Base-by-base conservation (phyloP, 192 early-diverging fungal species). In the Umbelopsis vinacea region DNA sequence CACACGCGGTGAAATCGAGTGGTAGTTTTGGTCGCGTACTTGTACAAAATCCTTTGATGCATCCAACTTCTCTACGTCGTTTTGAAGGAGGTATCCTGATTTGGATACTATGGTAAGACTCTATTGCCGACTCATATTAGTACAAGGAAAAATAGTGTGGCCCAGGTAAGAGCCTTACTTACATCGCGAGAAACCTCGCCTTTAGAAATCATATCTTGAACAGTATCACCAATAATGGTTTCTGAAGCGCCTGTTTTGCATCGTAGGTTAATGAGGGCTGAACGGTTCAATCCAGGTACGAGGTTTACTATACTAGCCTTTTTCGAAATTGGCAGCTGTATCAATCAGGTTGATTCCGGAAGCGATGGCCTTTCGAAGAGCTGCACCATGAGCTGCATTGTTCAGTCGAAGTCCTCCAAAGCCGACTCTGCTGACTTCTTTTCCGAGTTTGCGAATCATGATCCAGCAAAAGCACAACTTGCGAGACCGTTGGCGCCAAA, bases 271-370 rank as follows among this genome's bases (percentile, higher is more conserved):
- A 72, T 23, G 12, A 66, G 24, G 6, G 15, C 33, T 40, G 29
- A 33, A 38, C 6, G 40, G 10, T 43, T 37, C 23, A 46, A 7
- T 45, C 35, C 54, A 29, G 50, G 26, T 40, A 22, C 53, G n/a
- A 43, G 40, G 46, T 53, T 50, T 47, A 38, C 17, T 10, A 43
- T 12, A 72, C 66, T 22, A 74, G 77, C 92, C 92, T 52, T 81
- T 71, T 69, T 89, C 89, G 85, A 94, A 94, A 74, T 93, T 88
- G 10, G 81, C 71, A 40, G 88, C 83, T 5, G 90, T 91, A 79
- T 94, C 92, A 55, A 94, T 88, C 22, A 93, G 81, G 72, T 93
- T 92, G 23, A 92, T 85, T 26, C 91, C 91, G 15, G 75, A 68
- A 53, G 79, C 67, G 7, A 92, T 74, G 12, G 92, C 91, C 45